These are phyloP conservation scores for Micractinium sp. DNA, from an alignment of 139 green algal species.

Conservation along the genomic window DNA sequence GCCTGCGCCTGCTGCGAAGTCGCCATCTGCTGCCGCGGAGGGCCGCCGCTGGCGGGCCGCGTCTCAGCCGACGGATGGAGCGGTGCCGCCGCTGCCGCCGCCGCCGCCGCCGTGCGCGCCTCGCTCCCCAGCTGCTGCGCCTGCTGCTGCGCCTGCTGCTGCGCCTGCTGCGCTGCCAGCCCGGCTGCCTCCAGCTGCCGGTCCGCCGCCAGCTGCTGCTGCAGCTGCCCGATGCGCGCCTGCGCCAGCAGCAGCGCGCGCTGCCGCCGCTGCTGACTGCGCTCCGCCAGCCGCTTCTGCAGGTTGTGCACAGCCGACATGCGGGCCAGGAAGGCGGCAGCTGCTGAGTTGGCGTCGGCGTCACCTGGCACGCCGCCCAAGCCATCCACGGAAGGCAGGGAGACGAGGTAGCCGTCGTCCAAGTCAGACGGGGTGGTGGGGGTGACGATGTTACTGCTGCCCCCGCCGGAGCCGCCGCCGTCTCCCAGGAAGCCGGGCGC, in stretches of 20 bases:
- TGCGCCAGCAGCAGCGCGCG: constrained; percentile 4
- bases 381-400: background rate
- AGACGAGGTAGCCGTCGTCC: background rate
- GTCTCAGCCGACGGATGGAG: no score
- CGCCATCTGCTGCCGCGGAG: no score
- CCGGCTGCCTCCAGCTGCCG: background rate
- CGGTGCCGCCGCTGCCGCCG: no score
- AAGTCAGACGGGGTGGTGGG: background rate
- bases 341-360: background rate
- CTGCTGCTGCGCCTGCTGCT: background rate
- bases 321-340: constrained; percentile 8
- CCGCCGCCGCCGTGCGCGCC: no score
- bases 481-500: background rate
- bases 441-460: background rate
- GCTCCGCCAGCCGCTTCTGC: constrained; percentile 6
- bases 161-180: background rate
- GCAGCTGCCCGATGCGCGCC: constrained; percentile 8
- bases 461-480: background rate
- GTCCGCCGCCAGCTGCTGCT: constrained; percentile 3
- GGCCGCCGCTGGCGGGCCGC: no score
- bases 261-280: constrained; percentile 8
- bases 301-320: constrained; percentile 21
- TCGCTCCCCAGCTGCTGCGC: background rate
- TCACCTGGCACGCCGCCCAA: background rate
- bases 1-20: no score